Percentiles rank a stretch among this genome's conserved stretches.
These are phyloP conservation scores for Diplodia mutila DNA, from an alignment of 2,329 filamentous ascomycete genomes.

Conservation along the genomic window DNA sequence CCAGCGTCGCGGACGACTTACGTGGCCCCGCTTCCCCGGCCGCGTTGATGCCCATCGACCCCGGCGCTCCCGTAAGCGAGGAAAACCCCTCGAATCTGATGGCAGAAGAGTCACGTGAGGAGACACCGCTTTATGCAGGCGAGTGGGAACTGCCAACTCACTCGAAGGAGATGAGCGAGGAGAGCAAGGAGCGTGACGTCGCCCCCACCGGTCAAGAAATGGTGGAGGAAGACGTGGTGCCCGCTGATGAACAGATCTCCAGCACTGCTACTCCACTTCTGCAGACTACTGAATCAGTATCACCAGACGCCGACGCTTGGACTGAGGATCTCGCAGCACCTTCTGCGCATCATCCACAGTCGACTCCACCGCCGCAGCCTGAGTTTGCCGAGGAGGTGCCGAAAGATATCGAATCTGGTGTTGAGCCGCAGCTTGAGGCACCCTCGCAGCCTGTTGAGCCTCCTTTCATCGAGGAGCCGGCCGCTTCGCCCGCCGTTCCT, in stretches of 20 bases:
- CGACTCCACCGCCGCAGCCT: neutral
- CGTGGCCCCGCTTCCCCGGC: constrained; percentile 13
- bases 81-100: constrained; percentile 8
- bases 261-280: neutral
- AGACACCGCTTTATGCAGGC: constrained; percentile 14
- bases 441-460: neutral
- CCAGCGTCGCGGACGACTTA: constrained; percentile 5
- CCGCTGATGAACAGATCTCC: constrained; percentile 10
- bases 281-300: constrained; percentile 5
- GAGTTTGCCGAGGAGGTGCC: neutral
- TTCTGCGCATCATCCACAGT: constrained; percentile 1
- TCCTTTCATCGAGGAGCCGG: neutral
- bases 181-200: constrained; percentile 14
- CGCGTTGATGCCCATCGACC: neutral
- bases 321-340: constrained; percentile 7
- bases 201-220: neutral
- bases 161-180: constrained; percentile 2
- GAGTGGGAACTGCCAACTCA: constrained; percentile 24
- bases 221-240: neutral
- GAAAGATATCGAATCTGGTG: neutral
- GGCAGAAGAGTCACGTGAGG: neutral
- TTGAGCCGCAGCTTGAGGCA: neutral
- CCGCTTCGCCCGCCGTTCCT: neutral
- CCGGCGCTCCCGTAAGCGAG: constrained; percentile 13
- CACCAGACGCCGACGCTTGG: neutral